These are phyloP conservation scores for Phytophthora sp. DNA, from an alignment of 352 stramenopile genomes.

Conservation along the genomic window DNA sequence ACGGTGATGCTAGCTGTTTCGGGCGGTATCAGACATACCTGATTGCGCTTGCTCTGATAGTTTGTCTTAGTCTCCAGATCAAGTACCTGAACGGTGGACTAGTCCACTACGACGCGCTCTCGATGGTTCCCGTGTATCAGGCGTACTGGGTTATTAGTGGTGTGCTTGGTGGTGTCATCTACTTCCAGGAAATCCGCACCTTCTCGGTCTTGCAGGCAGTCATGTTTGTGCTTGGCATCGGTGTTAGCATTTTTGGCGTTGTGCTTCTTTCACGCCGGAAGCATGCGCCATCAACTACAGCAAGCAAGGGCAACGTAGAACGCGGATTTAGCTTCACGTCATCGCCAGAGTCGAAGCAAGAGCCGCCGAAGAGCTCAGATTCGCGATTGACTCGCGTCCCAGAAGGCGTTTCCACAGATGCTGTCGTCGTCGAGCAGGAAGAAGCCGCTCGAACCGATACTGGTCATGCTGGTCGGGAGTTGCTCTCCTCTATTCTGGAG, in stretches of 20 bases:
- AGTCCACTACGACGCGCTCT: constrained; percentile 81
- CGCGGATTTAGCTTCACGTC: constrained; percentile 76
- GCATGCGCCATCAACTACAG: constrained; percentile 30
- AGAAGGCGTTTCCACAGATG: constrained; percentile 8
- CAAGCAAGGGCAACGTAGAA: constrained; percentile 63
- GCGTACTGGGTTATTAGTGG: constrained; percentile 91
- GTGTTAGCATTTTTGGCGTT: constrained; percentile 84
- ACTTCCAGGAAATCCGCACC: constrained; percentile 90
- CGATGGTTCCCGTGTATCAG: constrained; percentile 87
- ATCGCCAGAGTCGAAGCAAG: constrained; percentile 11
- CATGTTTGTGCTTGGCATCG: constrained; percentile 88
- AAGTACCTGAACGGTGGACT: constrained; percentile 84
- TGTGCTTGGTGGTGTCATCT: constrained; percentile 89
- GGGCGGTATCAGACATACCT: constrained; percentile 70
- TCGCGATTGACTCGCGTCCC: constrained; percentile 8
- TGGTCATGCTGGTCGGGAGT: constrained; percentile 12
- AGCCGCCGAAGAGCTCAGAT: constrained; percentile 23
- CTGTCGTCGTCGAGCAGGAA: constrained; percentile 8
- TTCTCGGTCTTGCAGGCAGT: constrained; percentile 75
- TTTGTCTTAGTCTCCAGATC: constrained; percentile 75
- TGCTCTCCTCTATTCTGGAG: constrained; percentile 21
- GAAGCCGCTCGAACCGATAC: too few relatives aligned
- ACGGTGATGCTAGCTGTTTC: constrained; percentile 65
- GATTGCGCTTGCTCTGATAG: constrained; percentile 61
- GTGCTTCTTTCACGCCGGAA: constrained; percentile 82